These are phyloP conservation scores for Leucocoprinus leucothites DNA, from an alignment of 768 basidiomycete species.

Conservation along the genomic window DNA sequence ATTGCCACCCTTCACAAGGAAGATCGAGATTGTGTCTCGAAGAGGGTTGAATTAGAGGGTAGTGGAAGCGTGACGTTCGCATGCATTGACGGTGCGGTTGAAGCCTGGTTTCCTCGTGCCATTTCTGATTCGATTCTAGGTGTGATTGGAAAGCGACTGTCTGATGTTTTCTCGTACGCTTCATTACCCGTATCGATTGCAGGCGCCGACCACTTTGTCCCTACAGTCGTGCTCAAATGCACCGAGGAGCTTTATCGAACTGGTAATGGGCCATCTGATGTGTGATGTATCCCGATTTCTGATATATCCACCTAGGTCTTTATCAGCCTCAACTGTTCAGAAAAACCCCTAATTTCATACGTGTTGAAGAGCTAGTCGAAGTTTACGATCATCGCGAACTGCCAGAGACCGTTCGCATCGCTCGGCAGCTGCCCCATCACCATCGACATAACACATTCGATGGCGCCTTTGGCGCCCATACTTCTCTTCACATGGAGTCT, in stretches of 20 bases:
- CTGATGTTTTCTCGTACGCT: not conserved
- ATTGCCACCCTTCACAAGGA: not conserved
- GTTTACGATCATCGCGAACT: conserved; percentile 31
- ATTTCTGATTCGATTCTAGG: not conserved
- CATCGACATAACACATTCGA: not conserved
- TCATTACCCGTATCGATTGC: not conserved
- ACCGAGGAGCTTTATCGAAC: conserved; percentile 41
- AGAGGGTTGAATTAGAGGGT: not conserved
- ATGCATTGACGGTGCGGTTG: conserved; percentile 3
- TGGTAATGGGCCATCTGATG: conserved; percentile 18
- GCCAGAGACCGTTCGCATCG: conserved; percentile 18
- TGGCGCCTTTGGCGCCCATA: conserved; percentile 23
- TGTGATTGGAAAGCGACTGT: conserved; percentile 1
- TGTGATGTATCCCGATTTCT: not conserved
- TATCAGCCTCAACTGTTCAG: conserved; percentile 31
- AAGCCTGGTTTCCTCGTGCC: not conserved
- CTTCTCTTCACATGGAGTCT: conserved; percentile 31
- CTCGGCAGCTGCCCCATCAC: conserved; percentile 15
- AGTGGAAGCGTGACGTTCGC: not conserved
- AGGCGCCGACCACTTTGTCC: conserved; percentile 34
- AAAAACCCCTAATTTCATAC: conserved; percentile 29
- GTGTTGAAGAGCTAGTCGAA: conserved; percentile 33
- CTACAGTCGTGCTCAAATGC: conserved; percentile 36
- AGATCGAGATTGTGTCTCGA: not conserved
- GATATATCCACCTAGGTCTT: conserved; percentile 22